These are phyloP conservation scores for Kodamaea leandrae DNA, from an alignment of 805 yeast species.

Conservation along the genomic window DNA sequence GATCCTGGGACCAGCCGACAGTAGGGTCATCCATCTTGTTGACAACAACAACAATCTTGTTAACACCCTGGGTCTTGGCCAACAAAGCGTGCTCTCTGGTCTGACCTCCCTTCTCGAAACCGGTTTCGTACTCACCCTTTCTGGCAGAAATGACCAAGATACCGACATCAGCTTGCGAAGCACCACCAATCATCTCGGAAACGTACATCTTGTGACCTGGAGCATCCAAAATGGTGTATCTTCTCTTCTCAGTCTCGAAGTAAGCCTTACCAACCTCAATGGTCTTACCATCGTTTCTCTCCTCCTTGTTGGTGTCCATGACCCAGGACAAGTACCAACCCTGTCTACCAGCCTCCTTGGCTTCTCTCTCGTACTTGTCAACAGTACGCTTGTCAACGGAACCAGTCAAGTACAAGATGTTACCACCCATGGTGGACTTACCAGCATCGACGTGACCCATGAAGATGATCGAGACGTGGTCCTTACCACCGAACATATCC, in stretches of 20 bases:
- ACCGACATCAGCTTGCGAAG: slow-evolving; percentile 99
- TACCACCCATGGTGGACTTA: slow-evolving; percentile 99
- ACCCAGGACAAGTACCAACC: slow-evolving; percentile 99
- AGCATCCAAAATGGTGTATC: slow-evolving; percentile 97
- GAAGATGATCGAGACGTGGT: slow-evolving; percentile 92
- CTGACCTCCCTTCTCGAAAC: slow-evolving; percentile 98
- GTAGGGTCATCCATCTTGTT: slow-evolving; percentile 99
- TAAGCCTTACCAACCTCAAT: slow-evolving; percentile 98
- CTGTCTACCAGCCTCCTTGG: slow-evolving; percentile 98
- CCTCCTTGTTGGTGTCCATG: slow-evolving; percentile 99
- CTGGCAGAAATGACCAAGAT: slow-evolving; percentile 95
- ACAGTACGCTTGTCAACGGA: slow-evolving; percentile 98
- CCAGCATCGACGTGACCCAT: slow-evolving; percentile 99
- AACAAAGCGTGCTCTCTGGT: slow-evolving; percentile 96
- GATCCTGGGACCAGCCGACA: slow-evolving; percentile 91
- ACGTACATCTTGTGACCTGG: slow-evolving; percentile 99
- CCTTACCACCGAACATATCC: slow-evolving; percentile 96
- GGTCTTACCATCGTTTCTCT: slow-evolving; percentile 98
- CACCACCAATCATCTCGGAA: slow-evolving; percentile 99
- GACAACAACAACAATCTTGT: slow-evolving; percentile 86
- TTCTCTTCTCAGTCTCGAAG: slow-evolving; percentile 96
- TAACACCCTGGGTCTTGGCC: slow-evolving; percentile 98
- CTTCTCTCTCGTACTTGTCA: slow-evolving; percentile 97
- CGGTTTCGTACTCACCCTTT: slow-evolving; percentile 99
- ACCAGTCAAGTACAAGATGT: slow-evolving; percentile 86